Base-by-base conservation (phyloP, 2,329 filamentous ascomycete genomes). In the Myriosclerotinia scirpicola region DNA sequence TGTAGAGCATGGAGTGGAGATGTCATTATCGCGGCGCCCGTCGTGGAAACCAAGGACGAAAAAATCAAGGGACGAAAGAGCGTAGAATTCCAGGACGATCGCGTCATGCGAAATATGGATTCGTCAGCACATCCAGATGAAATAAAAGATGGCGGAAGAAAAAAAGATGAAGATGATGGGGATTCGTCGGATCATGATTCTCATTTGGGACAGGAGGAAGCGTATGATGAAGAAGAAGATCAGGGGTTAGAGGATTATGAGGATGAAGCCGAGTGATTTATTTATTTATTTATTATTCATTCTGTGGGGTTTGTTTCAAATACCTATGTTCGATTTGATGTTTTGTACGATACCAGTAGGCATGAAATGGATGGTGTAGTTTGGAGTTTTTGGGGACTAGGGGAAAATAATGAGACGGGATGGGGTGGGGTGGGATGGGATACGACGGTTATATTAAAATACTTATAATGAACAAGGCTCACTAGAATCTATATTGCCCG, bases 1-100 rank as follows among this genome's bases (percentile, higher is more conserved):
- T 98, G 94, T 78, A 89, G 87, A 76, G 92, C 95, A 0, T 99
- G 95, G 95, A 87, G 83, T 72, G 95, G 95, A 34, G 95, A 97
- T 78, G 90, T 98, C 22, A 78, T 97, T 54, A 88, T 89, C 75
- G 69, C 82, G 78, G 71, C 78, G 77, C 34, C 75, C 11, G n/a
- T 20, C 5, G 30, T 30, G 12, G n/a, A 46, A 36, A 22, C 20
- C 15, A 50, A 53, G 17, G 63, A 65, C 9, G 34, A 65, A 17
- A 22, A 46, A 12, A 12, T 26, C 14, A 54, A 46, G 30, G 36
- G 46, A 8, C 30, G 50, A 54, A 64, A 64, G 40, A 64, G 50
- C 11, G 61, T 64, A 2, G 61, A 54, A 26, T 64, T 64, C 6
- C 34, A 52, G 54, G 46, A 61, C 5, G 58, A 40, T 1, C 12